phyloP scores from a whole-genome alignment of 2,329 filamentous ascomycete species.

The Aspergillus sp. region DNA sequence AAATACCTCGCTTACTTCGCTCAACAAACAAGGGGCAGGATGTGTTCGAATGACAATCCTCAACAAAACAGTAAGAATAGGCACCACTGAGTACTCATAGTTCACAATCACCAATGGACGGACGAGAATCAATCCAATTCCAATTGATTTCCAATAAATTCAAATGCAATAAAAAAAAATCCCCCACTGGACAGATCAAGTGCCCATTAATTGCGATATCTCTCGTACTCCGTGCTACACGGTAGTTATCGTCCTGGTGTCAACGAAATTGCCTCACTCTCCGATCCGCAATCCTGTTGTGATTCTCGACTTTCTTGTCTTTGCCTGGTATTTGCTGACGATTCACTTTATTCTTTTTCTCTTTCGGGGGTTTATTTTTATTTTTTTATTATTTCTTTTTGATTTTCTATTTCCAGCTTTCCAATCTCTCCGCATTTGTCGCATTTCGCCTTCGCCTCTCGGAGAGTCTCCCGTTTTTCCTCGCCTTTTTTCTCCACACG shows the following conservation, averaged over 20 bases:
- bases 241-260: constrained; percentile 19
- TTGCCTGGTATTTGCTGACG: background rate
- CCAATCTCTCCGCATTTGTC: constrained; percentile 17
- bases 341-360: constrained; percentile 3
- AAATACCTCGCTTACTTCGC: too few species aligned
- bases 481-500: constrained; percentile 4
- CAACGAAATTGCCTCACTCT: constrained; percentile 19
- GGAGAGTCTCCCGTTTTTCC: constrained; percentile 22
- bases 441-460: constrained; percentile 10
- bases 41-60: background rate
- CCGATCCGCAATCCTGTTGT: too few species aligned
- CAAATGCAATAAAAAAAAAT: background rate
- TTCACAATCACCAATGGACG: too few species aligned
- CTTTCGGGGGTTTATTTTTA: background rate
- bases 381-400: background rate
- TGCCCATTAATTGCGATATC: background rate
- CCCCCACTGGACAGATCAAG: background rate
- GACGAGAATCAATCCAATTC: too few species aligned
- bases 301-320: too few species aligned
- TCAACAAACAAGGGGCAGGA: too few species aligned
- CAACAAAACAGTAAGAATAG: background rate
- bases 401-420: constrained; percentile 4
- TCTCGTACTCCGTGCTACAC: constrained; percentile 19
- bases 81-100: too few species aligned
- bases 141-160: background rate